Percentiles rank a stretch among this genome's conserved stretches.
Evolutionary conservation across 2,329 filamentous ascomycete genomes (phyloP).

Genomic region (Aspergillus pseudonomiae): DNA sequence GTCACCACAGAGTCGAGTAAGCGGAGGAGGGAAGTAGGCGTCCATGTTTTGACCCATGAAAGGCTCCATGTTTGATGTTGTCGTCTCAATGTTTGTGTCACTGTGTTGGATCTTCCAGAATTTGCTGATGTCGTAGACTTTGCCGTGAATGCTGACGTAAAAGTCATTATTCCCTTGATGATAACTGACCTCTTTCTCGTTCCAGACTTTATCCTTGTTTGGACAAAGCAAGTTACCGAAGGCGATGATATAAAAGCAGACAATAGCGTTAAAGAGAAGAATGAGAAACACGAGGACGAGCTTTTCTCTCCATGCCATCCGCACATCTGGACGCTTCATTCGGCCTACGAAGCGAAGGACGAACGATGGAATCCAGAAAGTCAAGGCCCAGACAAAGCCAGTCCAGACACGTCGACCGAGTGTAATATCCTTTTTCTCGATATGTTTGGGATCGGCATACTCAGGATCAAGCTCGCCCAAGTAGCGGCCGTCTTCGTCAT

Average conservation of each 20-base stretch:
- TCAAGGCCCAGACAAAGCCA: conserved; percentile 77
- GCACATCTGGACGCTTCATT: conserved; percentile 96
- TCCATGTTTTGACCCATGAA: conserved; percentile 80
- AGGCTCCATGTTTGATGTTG: conserved; percentile 68
- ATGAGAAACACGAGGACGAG: conserved; percentile 81
- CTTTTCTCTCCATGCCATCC: conserved; percentile 97
- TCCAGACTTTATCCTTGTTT: conserved; percentile 89
- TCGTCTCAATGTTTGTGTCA: conserved; percentile 66
- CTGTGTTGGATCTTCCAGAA: conserved; percentile 88
- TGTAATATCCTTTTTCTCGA: conserved; percentile 70
- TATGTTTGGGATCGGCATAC: conserved; percentile 72
- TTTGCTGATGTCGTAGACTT: conserved; percentile 87
- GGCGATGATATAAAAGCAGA: conserved; percentile 90
- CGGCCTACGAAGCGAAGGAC: conserved; percentile 78
- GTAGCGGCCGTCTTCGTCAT: conserved; percentile 69
- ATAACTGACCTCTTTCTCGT: conserved; percentile 65
- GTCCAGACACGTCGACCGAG: conserved; percentile 76
- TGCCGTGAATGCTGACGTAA: conserved; percentile 83
- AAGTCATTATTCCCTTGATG: conserved; percentile 77
- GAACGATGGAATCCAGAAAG: conserved; percentile 93
- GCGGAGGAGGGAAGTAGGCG: conserved; percentile 80
- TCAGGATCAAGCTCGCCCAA: conserved; percentile 74
- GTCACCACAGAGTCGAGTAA: conserved; percentile 73
- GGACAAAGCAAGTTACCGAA: conserved; percentile 88
- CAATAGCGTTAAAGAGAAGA: conserved; percentile 73